A percentile compares a stretch with the other conserved stretches of the same genome.
These are phyloP conservation scores for Sordariomycetes sp. DNA, from an alignment of 2,329 filamentous ascomycete species.

Conservation along the genomic window DNA sequence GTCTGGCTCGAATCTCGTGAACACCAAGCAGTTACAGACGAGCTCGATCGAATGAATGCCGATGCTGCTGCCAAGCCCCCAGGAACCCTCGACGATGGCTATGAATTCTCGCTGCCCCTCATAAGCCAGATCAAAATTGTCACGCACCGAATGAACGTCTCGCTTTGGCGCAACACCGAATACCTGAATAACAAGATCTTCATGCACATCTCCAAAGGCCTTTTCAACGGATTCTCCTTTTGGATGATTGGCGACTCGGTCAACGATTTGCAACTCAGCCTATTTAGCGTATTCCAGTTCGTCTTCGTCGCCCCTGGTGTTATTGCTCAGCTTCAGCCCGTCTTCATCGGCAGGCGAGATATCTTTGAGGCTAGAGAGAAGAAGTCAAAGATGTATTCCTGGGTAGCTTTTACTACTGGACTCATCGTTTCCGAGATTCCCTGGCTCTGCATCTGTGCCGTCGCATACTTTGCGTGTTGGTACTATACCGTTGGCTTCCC, in stretches of 20 bases:
- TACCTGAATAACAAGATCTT: slow-evolving; percentile 53
- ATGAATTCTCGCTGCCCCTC: slow-evolving; percentile 62
- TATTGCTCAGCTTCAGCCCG: slow-evolving; percentile 43
- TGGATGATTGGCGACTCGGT: slow-evolving; percentile 42
- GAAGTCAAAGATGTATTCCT: slow-evolving; percentile 49
- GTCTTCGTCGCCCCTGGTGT: slow-evolving; percentile 47
- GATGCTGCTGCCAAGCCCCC: slow-evolving; percentile 33
- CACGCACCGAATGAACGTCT: slow-evolving; percentile 44
- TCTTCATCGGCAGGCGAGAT: slow-evolving; percentile 41
- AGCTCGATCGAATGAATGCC: slow-evolving; percentile 50
- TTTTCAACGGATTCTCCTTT: slow-evolving; percentile 50
- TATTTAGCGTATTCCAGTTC: slow-evolving; percentile 51
- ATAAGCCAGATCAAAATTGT: slow-evolving; percentile 50
- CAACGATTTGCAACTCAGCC: slow-evolving; percentile 35
- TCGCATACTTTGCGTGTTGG: slow-evolving; percentile 50
- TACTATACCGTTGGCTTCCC: slow-evolving; percentile 35
- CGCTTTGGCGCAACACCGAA: slow-evolving; percentile 53
- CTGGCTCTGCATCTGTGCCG: slow-evolving; percentile 51
- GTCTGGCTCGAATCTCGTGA: slow-evolving; percentile 56
- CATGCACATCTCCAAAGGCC: slow-evolving; percentile 37
- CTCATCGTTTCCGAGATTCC: slow-evolving; percentile 60
- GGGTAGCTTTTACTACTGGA: slow-evolving; percentile 52
- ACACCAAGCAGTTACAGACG: slow-evolving; percentile 36
- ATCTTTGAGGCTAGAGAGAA: slow-evolving; percentile 47
- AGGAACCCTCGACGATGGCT: slow-evolving; percentile 31